Conservation (phyloP, 2,329 filamentous ascomycete genomes). For the Nakataea oryzae region DNA sequence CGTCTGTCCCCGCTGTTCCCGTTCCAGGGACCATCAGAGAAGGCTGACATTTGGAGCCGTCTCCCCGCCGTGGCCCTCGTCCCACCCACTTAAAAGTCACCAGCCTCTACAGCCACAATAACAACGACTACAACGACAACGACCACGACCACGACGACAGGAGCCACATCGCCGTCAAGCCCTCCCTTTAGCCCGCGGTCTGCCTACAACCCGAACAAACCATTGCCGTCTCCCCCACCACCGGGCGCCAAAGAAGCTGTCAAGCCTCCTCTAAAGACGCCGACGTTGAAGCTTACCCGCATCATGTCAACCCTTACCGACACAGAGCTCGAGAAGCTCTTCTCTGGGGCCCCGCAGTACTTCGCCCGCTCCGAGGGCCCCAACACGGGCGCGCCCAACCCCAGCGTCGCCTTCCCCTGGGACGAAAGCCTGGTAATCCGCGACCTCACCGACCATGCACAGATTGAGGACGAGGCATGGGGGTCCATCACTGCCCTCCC, state of each 20-base stretch:
- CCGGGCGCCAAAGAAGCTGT: slow-evolving; percentile 28
- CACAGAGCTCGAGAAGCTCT: slow-evolving; percentile 56
- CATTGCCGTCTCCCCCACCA: slow-evolving; percentile 42
- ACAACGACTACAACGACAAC: too few relatives aligned
- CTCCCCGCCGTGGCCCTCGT: neutral
- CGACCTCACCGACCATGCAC: slow-evolving; percentile 54
- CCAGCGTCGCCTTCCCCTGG: slow-evolving; percentile 58
- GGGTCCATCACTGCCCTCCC: slow-evolving; percentile 52
- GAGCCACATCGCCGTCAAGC: slow-evolving; percentile 6
- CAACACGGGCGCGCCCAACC: slow-evolving; percentile 48
- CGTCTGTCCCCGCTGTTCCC: neutral
- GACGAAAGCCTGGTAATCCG: slow-evolving; percentile 50
- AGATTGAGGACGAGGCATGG: slow-evolving; percentile 55
- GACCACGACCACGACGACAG: neutral
- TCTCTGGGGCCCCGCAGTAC: slow-evolving; percentile 68
- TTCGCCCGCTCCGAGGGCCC: slow-evolving; percentile 50
- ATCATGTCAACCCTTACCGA: slow-evolving; percentile 51
- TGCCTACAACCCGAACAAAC: slow-evolving; percentile 41
- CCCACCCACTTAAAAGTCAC: neutral
- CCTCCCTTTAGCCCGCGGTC: slow-evolving; percentile 19
- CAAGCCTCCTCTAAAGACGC: slow-evolving; percentile 24
- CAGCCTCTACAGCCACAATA: neutral
- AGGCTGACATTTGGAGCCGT: neutral
- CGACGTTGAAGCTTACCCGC: slow-evolving; percentile 39
- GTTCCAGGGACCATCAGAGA: neutral